Base-by-base conservation (phyloP, 2,329 filamentous ascomycete species). In the Colletotrichum phormii region DNA sequence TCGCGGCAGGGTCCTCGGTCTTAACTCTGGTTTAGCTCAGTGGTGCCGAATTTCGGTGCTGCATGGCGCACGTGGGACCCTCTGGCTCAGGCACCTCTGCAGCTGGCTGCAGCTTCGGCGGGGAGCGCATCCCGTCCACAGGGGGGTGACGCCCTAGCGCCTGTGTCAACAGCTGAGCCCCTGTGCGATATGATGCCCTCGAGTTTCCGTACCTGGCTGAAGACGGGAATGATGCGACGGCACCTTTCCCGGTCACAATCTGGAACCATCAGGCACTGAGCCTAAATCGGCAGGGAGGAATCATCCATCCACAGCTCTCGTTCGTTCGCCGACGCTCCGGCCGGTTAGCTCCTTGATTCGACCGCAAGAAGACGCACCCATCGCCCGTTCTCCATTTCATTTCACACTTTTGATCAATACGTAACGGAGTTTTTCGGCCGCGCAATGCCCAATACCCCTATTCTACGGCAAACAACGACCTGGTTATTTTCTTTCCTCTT, bases 61-160 rank as follows among this genome's bases (percentile, higher is more conserved):
- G 71, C 71, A 73, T 59, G 63, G 63, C 67, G 57, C 71, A 73
- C 67, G 71, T 73, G 71, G 71, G 62, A 66, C 53, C 15, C 31
- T 67, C 63, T 66, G 61, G 67, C 71, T 72, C 57, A 73, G 62
- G 62, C 67, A 72, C 33, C 71, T 71, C 42, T 73, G 67, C 68
- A 72, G 71, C 67, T 54, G 58, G 71, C 61, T 67, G 71, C 67
- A 67, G 68, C 37, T 31, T 62, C 22, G 49, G 60, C 66, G 66
- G 66, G 71, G 55, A 70, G 66, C 66, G 35, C 46, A 64, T 62
- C 33, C 70, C 60, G 66, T 24, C 35, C 35, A 64, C 66, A 65
- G 60, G 66, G 46, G 46, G 61, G 31, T 29, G 15, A n/a, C 29
- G 60, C 7, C 60, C 61, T 61, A 66, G 63, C 53, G 53, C 26